Percentiles rank a stretch among this genome's conserved stretches.
phyloP scores from a whole-genome alignment of 1,284 basidiomycete genomes.

The Malassezia sp. region DNA sequence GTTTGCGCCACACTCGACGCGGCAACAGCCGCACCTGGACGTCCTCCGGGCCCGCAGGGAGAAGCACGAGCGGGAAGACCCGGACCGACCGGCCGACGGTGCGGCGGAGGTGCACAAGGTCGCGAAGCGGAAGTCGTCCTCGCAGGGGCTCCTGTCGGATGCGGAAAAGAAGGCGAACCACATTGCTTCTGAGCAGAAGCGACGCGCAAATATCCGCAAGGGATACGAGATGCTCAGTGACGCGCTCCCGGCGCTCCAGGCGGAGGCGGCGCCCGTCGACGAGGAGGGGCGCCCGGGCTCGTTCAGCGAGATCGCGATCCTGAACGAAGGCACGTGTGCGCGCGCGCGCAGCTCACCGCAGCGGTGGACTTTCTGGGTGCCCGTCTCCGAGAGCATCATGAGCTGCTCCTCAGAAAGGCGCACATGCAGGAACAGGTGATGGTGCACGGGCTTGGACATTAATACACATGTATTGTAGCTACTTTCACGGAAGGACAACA shows the following conservation, averaged over 20 bases:
- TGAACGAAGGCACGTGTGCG: slow-evolving; percentile 1
- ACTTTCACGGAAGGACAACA: too few species aligned
- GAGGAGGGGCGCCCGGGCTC: background rate
- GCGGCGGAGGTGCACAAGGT: background rate
- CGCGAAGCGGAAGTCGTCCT: background rate
- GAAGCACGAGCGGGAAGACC: background rate
- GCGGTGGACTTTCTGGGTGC: background rate
- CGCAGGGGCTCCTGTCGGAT: slow-evolving; percentile 2
- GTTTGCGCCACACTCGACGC: slow-evolving; percentile 4
- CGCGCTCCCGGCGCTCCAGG: background rate
- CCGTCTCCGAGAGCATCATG: slow-evolving; percentile 2
- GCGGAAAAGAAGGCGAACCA: slow-evolving; percentile 16
- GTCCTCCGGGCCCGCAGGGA: slow-evolving; percentile 9
- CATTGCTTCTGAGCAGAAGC: slow-evolving; percentile 16
- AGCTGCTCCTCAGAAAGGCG: slow-evolving; percentile 1
- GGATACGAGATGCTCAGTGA: slow-evolving; percentile 13
- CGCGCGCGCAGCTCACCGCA: background rate
- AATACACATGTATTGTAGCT: too few species aligned
- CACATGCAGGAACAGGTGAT: slow-evolving; percentile 4
- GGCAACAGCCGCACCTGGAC: slow-evolving; percentile 15
- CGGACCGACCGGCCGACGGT: slow-evolving; percentile 1
- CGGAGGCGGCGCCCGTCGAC: background rate
- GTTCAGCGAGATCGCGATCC: slow-evolving; percentile 5
- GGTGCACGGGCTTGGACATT: too few species aligned
- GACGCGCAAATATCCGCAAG: slow-evolving; percentile 17